These are phyloP conservation scores for Phytophthora nicotianae DNA, from an alignment of 352 stramenopile genomes.

Conservation along the genomic window DNA sequence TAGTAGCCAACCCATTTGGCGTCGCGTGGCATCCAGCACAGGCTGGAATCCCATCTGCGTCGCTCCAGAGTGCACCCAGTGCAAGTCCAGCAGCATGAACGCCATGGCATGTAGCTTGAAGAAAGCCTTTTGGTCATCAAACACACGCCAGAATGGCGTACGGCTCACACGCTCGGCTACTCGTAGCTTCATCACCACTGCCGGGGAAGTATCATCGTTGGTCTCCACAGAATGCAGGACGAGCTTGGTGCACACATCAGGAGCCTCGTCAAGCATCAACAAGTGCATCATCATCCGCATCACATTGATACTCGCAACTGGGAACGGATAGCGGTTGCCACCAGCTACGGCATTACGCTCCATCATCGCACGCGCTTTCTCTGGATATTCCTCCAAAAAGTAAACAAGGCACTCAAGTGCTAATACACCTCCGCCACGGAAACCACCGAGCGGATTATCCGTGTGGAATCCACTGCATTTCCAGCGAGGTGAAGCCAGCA, in stretches of 20 bases:
- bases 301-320: constrained; percentile 86
- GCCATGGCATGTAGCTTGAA: constrained; percentile 84
- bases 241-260: constrained; percentile 73
- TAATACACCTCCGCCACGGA: constrained; percentile 75
- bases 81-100: constrained; percentile 85
- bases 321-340: constrained; percentile 83
- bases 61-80: constrained; percentile 80
- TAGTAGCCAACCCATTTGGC: constrained; percentile 83
- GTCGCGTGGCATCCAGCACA: constrained; percentile 74
- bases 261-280: constrained; percentile 80
- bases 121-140: constrained; percentile 73
- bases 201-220: constrained; percentile 31
- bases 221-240: constrained; percentile 57
- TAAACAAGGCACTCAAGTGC: constrained; percentile 76
- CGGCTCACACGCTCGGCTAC: constrained; percentile 82
- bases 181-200: constrained; percentile 73
- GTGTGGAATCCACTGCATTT: constrained; percentile 81
- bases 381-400: constrained; percentile 81
- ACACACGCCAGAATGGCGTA: constrained; percentile 82
- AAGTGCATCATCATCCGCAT: constrained; percentile 86
- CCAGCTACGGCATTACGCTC: constrained; percentile 67
- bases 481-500: constrained; percentile 73
- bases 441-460: constrained; percentile 75
- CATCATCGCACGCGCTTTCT: constrained; percentile 83
- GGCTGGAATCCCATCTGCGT: constrained; percentile 88